Conservation (phyloP, 1,139 yeast genomes). For the Nadsonia commutata region DNA sequence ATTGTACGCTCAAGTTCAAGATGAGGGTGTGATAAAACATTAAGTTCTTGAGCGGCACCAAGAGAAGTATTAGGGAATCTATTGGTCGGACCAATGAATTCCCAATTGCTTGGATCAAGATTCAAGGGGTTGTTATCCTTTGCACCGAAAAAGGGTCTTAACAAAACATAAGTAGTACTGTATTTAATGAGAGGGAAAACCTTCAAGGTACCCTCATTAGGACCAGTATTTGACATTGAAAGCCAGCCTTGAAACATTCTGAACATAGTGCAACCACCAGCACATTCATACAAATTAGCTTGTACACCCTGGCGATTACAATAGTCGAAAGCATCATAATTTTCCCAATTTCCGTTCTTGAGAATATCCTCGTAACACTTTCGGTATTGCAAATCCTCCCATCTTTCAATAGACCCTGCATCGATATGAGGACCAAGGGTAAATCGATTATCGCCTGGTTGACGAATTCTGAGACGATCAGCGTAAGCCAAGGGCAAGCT, state of each 20-base stretch:
- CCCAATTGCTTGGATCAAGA: conserved; percentile 4
- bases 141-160: conserved; percentile 32
- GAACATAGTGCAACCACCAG: conserved; percentile 27
- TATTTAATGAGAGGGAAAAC: conserved; percentile 25
- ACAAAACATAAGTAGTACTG: conserved; percentile 30
- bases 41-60: conserved; percentile 24
- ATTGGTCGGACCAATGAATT: conserved; percentile 12
- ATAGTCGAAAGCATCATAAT: conserved; percentile 31
- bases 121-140: conserved; percentile 8
- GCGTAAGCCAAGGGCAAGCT: conserved; percentile 34
- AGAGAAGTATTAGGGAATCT: conserved; percentile 12
- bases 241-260: conserved; percentile 38
- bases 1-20: conserved; percentile 14
- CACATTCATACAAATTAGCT: conserved; percentile 26
- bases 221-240: conserved; percentile 26
- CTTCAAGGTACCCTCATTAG: conserved; percentile 32
- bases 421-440: conserved; percentile 32
- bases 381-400: conserved; percentile 31
- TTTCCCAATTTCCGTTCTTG: conserved; percentile 32
- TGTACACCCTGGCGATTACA: conserved; percentile 27
- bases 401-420: conserved; percentile 33
- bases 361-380: conserved; percentile 28
- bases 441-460: conserved; percentile 26
- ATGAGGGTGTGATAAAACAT: conserved; percentile 17
- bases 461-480: conserved; percentile 35